Evolutionary conservation across 2,329 filamentous ascomycete genomes (phyloP), one percentile per base, ranked within the genome.

Genomic region (Fusarium protoensiforme): DNA sequence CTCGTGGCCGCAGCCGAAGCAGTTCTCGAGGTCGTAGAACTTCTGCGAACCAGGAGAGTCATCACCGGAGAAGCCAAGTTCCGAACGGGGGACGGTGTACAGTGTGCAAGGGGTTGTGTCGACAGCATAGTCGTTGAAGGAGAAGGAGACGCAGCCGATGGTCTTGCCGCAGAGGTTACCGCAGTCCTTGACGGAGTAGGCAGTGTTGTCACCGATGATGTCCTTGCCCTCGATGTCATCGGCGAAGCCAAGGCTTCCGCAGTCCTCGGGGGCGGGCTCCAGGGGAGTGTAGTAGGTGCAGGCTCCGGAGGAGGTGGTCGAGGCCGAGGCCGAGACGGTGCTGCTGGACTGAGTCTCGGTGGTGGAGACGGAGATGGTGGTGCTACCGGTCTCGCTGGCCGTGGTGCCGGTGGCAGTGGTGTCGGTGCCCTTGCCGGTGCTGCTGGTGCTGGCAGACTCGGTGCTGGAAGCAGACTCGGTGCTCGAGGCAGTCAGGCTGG

Each of bases 101-200:
- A 73, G 66, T 5, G 53, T 41, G 22, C 46, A 29, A n/a, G 20
- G n/a, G 14, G 9, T 24, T 36, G 24, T 18, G 13, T n/a, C 29
- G 24, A 36, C 18, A 18, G 29, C 14, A 10, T 38, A 13, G n/a
- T 56, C 29, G 27, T 41, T 51, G 36, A 67, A 51, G 2, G 70
- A 73, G 70, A 73, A 73, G 1, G 70, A 73, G 53, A 71, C 61
- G 63, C 70, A 73, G 56, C 70, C 70, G n/a, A 70, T 13, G 14
- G 70, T 73, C 66, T 24, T 61, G 4, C 70, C 70, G 1, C 70
- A 73, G 14, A 54, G 66, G 58, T 71, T 73, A 29, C 70, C 70
- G 31, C 70, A 73, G 16, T 43, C 20, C 35, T 63, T 27, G 10
- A 27, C 70, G 67, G 38, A 39, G 29, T 20, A 14, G 18, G 36